Percentiles rank a stretch among this genome's conserved stretches.
phyloP scores from a whole-genome alignment of 1,284 basidiomycete genomes.

The Naganishia albida region DNA sequence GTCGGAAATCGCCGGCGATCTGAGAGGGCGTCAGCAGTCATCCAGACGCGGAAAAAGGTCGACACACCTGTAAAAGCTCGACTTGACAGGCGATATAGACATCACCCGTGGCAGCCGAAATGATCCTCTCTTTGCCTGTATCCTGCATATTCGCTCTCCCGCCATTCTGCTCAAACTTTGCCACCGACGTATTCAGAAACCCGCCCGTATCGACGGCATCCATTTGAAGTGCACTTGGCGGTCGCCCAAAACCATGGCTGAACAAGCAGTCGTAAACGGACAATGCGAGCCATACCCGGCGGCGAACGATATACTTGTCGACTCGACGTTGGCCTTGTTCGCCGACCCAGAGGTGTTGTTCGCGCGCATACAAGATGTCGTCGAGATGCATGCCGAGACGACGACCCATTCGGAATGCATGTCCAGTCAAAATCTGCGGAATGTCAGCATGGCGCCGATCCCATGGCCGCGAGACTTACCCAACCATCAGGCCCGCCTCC shows the following conservation, averaged over 20 bases:
- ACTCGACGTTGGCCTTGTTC: constrained; percentile 38
- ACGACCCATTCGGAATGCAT: constrained; percentile 30
- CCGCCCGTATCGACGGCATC: constrained; percentile 39
- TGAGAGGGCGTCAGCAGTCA: not conserved
- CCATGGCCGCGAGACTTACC: constrained; percentile 32
- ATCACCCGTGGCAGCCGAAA: constrained; percentile 41
- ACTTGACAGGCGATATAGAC: constrained; percentile 44
- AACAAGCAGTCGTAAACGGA: constrained; percentile 42
- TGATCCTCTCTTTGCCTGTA: constrained; percentile 37
- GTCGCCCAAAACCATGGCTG: constrained; percentile 43
- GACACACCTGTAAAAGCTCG: constrained; percentile 38
- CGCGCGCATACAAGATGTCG: constrained; percentile 36
- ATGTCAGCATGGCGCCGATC: not conserved
- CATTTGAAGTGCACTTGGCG: constrained; percentile 39
- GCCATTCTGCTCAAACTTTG: constrained; percentile 12
- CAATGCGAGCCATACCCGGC: constrained; percentile 44
- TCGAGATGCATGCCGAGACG: constrained; percentile 41
- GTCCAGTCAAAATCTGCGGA: constrained; percentile 19
- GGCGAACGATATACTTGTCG: constrained; percentile 41
- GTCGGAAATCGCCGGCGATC: constrained; percentile 43
- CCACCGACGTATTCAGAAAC: constrained; percentile 39
- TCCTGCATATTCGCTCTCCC: constrained; percentile 34
- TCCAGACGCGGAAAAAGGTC: not conserved
- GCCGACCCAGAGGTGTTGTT: constrained; percentile 32
- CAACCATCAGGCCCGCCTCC: constrained; percentile 46